Base-by-base conservation (phyloP, 768 basidiomycete species). In the Boletus coccyginus region DNA sequence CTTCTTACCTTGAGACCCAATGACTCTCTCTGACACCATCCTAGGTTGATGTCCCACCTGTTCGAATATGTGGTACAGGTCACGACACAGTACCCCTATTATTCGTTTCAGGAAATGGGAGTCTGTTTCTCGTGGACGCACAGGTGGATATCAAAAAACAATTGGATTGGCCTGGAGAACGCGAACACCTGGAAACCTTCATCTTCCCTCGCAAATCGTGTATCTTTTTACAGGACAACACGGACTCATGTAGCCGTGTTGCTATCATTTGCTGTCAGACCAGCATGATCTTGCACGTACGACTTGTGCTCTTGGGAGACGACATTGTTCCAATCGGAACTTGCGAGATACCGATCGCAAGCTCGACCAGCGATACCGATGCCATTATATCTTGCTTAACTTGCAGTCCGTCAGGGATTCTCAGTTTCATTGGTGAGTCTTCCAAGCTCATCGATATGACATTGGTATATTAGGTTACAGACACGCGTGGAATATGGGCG, bases 401-500 rank as follows among this genome's bases (percentile, higher is more conserved):
- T 42, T 71, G 68, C 50, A 84, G 81, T 58, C 39, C 70, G 0
- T 75, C 78, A 7, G 85, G 84, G 19, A 70, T 73, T 61, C 55
- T 85, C 43, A 81, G 75, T 56, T 63, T 83, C 33, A 64, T 85
- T n/a, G 68, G 84, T 84, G 63, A 40, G 80, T 70, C 16, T 35
- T 42, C 17, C 38, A n/a, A 35, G 3, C 13, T 35, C 12, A 5
- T 40, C 31, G 17, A 3, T 24, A 27, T 40, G 27, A 16, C 29
- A 38, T 24, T 40, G 14, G 3, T 54, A 46, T 43, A 60, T 52
- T 43, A 17, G 42, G 24, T 27, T 55, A 39, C 65, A 86, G 82
- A 72, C 65, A 69, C 64, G 40, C 70, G 77, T 24, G 82, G 81
- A 32, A 59, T 60, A 54, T 84, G 79, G 81, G 60, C 67, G 17